Evolutionary conservation across 805 yeast species (phyloP).

Genomic region (Cyberlindnera americana): DNA sequence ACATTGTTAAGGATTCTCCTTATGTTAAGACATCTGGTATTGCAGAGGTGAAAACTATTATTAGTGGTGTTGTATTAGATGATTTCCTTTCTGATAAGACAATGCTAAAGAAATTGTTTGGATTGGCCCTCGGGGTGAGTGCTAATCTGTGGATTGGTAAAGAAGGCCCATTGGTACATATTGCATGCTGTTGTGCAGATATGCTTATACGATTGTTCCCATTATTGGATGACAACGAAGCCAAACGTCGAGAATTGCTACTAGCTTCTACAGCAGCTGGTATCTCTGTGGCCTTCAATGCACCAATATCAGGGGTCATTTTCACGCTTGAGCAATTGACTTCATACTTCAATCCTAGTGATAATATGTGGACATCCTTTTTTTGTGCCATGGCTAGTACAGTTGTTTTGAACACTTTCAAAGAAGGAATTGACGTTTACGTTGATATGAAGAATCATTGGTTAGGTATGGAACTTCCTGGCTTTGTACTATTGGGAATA

Average conservation of each 20-base stretch:
- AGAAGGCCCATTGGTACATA: constrained; percentile 85
- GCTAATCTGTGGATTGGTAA: constrained; percentile 82
- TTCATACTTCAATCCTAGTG: constrained; percentile 57
- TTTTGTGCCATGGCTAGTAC: constrained; percentile 75
- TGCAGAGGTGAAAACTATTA: constrained; percentile 64
- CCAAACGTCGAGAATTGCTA: constrained; percentile 58
- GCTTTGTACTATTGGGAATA: constrained; percentile 68
- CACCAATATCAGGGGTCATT: constrained; percentile 86
- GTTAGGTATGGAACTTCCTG: constrained; percentile 66
- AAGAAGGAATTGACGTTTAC: constrained; percentile 50
- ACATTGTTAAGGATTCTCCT: constrained; percentile 29
- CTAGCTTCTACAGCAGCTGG: constrained; percentile 83
- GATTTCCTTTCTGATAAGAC: constrained; percentile 50
- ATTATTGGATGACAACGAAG: constrained; percentile 43
- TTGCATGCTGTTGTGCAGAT: constrained; percentile 58
- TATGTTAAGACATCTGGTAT: constrained; percentile 59
- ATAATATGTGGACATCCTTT: constrained; percentile 79
- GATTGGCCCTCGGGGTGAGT: constrained; percentile 63
- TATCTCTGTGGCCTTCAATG: constrained; percentile 77
- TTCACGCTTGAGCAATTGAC: constrained; percentile 70
- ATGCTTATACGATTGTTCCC: constrained; percentile 34
- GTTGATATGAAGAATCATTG: constrained; percentile 71
- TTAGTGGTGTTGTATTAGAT: constrained; percentile 59
- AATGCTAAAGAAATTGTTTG: constrained; percentile 51
- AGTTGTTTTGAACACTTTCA: constrained; percentile 49